Evolutionary conservation across 164 flowering plant species (phyloP), one percentile per base, ranked within the genome.

Genomic region (Echeveria elegans): DNA sequence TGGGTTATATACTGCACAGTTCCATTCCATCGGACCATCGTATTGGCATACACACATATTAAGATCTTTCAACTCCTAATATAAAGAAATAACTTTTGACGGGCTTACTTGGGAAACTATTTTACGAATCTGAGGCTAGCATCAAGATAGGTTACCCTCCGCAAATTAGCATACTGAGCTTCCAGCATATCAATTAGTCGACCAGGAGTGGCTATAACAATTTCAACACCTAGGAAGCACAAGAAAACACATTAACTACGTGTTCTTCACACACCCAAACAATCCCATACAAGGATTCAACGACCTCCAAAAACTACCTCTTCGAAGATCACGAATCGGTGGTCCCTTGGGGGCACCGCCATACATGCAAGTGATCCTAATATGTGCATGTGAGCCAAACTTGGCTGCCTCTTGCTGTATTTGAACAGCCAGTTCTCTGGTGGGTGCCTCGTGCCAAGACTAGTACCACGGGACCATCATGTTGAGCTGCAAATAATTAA

Each of bases 321-420:
- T 82, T 70, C 77, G 80, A 71, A 93, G 94, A 83, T 90, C 97
- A 69, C 97, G 97, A 43, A 93, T 90, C 72, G 90, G 98, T 18
- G 97, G 98, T 69, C 98, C 98, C 73, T 90, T 93, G 16, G 97
- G 98, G 32, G 96, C 96, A 70, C 98, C 98, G 31, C 98, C 97
- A 79, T 93, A 93, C 4, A 93, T 77, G 74, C 97, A 93, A 58
- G 97, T 90, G 72, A 80, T 84, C 73, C 92, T 82, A 41, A 89
- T 78, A 69, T 73, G 81, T 23, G 94, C 77, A 34, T 71, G 76
- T 43, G 80, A 77, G n/a, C 87, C 90, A 78, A 93, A 93, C 70
- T 93, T 93, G 8, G 34, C 24, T 72, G 92, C 85, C 82, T 88
- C 97, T 78, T 83, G 80, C 77, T 93, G 97, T 73, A 93, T 93